phyloP scores from a whole-genome alignment of 495 filamentous ascomycete genomes.

The Penicillium antarcticum region DNA sequence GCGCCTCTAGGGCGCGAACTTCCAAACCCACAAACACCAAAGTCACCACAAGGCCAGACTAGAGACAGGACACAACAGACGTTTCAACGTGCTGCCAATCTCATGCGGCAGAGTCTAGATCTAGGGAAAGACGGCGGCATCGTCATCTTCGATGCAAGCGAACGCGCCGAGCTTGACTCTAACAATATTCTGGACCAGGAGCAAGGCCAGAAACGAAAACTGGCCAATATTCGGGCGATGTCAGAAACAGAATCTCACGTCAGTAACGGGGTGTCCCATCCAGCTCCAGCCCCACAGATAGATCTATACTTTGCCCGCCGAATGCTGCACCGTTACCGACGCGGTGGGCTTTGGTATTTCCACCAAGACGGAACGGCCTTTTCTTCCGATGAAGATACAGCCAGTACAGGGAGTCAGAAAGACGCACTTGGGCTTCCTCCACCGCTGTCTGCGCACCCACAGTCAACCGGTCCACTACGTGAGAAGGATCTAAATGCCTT shows the following conservation, averaged over 20 bases:
- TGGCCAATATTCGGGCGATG: constrained; percentile 8
- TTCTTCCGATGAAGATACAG: constrained; percentile 13
- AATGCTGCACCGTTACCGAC: constrained; percentile 3
- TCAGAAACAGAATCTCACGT: background rate
- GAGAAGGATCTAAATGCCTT: constrained; percentile 19
- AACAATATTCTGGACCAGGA: background rate
- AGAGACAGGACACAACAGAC: constrained; percentile 11
- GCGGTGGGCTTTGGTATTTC: constrained; percentile 17
- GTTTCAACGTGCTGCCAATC: constrained; percentile 41
- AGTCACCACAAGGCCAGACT: too few species aligned
- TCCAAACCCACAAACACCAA: too few species aligned
- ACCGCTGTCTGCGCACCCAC: background rate
- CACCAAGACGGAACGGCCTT: constrained; percentile 6
- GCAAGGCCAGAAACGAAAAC: background rate
- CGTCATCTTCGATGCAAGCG: constrained; percentile 30
- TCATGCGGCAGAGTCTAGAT: constrained; percentile 42
- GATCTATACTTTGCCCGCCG: constrained; percentile 3
- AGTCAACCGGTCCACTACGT: background rate
- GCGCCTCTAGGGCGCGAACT: too few species aligned
- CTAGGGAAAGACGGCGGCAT: constrained; percentile 39
- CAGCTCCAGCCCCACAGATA: constrained; percentile 2
- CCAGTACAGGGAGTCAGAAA: background rate
- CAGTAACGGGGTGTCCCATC: background rate
- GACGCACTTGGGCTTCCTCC: background rate
- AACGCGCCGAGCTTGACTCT: background rate